These are phyloP conservation scores for Paramecium octaurelia DNA, from an alignment of 73 alveolate species.

Conservation along the genomic window DNA sequence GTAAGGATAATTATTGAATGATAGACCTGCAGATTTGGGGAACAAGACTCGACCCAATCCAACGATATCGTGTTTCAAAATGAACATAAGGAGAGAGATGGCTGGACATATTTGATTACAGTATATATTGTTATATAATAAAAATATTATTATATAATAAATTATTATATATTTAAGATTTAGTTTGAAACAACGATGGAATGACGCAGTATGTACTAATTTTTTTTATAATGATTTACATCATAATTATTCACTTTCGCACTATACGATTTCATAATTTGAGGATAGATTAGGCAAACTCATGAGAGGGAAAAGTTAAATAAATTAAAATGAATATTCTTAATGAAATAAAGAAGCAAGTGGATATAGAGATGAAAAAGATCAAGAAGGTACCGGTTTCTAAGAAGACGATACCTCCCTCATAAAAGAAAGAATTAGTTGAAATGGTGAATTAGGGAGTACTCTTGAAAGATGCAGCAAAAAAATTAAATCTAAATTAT, in stretches of 20 bases:
- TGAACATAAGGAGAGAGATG: slow-evolving; percentile 18
- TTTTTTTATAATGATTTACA: neutral
- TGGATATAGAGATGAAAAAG: neutral
- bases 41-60: neutral
- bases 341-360: neutral
- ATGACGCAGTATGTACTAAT: neutral
- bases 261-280: neutral
- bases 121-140: neutral
- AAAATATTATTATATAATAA: neutral
- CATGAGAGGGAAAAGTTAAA: neutral
- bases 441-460: neutral
- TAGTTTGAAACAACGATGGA: neutral
- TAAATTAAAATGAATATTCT: neutral
- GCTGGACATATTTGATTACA: neutral
- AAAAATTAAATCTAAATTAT: neutral
- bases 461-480: neutral
- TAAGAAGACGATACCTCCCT: neutral
- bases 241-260: neutral
- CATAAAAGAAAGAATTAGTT: neutral
- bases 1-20: neutral
- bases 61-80: neutral
- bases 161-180: neutral
- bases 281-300: neutral
- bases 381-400: neutral
- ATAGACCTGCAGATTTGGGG: neutral